Evolutionary conservation across 2,329 filamentous ascomycete species (phyloP), one percentile per base, ranked within the genome.

Genomic region (Talaromyces islandicus): DNA sequence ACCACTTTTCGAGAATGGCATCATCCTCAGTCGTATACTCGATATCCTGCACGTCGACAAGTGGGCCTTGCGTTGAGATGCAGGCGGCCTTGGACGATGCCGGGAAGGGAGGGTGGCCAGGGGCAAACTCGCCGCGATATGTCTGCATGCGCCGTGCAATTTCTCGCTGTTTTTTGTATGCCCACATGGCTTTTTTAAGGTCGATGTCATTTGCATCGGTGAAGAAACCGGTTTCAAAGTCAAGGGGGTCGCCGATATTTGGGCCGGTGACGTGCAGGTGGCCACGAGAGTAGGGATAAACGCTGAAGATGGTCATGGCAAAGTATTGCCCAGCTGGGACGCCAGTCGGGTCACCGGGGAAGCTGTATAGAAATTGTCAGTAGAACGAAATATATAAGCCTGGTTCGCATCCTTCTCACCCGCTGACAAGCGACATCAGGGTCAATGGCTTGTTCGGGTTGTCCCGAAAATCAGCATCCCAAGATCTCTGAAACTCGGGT

Each of bases 1-100:
- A 62, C 21, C 59, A 61, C 41, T 51, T 54, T 43, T 64, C 62
- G n/a, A 71, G 64, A 38, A 69, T 61, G 25, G 54, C 64, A 54
- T 70, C 66, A 5, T 59, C 57, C 7, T 59, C 52, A 6, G 52
- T 17, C 6, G 52, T 55, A n/a, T 59, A 59, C 12, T 59, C 52
- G 14, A 59, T 59, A 48, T 54, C 51, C 19, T 21, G 38, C 7
- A 25, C 32, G 10, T 19, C 29, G 7, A 25, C 29, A 7, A 25
- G 41, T 14, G 35, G 29, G 11, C 25, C 24, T 17, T 38, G n/a
- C 17, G 24, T 27, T 12, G 48, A n/a, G 10, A 38, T 11, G 21
- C 53, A 59, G 7, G 29, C 43, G 10, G 57, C 57, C 19, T 59
- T 51, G 3, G 57, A 59, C 4, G 21, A 27, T n/a, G 57, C 6